Base-by-base conservation (phyloP, 2,329 filamentous ascomycete genomes). In the Trichoderma polysporum region DNA sequence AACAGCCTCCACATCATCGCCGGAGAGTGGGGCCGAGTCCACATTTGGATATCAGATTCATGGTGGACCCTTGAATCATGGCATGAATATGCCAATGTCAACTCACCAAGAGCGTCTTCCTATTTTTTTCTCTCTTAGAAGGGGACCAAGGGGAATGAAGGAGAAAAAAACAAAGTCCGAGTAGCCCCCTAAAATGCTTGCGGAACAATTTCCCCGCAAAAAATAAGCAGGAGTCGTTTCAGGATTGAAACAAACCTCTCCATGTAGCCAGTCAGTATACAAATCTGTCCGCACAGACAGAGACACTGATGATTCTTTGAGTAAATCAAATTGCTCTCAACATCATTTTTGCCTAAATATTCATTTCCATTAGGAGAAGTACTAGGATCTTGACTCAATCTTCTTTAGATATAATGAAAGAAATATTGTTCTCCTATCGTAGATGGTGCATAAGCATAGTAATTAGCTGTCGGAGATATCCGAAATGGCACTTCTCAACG, bases 401-500 rank as follows among this genome's bases (percentile, higher is more conserved):
- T 50, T 47, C 31, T 33, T 35, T 15, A 4, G 10, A 8, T 29
- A 37, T 61, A 31, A 35, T 17, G 31, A 50, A 27, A 50, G 22
- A 33, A 50, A 9, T 19, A 19, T 29, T 63, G 39, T 41, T 47
- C 35, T 5, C 49, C 27, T 13, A 41, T 6, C 22, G 33, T 37
- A 37, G 22, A 13, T 41, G 19, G 47, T 25, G 61, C 37, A 56
- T 45, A 37, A 52, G 29, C 37, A 45, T 45, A 45, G 61, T 56
- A 64, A 64, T 64, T 33, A 64, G 27, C 19, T 47, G 22, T 47
- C 61, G 61, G 61, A 56, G 50, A 64, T 64, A 56, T 64, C 61
- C 61, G 61, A 56, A 25, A 45, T 45, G n/a, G 33, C 12, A 53
- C 4, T 33, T 53, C 27, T 39, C 59, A 45, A 45, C 49, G 59